Evolutionary conservation across 495 filamentous ascomycete genomes (phyloP).

Genomic region (Penicillium dipodomyicola): DNA sequence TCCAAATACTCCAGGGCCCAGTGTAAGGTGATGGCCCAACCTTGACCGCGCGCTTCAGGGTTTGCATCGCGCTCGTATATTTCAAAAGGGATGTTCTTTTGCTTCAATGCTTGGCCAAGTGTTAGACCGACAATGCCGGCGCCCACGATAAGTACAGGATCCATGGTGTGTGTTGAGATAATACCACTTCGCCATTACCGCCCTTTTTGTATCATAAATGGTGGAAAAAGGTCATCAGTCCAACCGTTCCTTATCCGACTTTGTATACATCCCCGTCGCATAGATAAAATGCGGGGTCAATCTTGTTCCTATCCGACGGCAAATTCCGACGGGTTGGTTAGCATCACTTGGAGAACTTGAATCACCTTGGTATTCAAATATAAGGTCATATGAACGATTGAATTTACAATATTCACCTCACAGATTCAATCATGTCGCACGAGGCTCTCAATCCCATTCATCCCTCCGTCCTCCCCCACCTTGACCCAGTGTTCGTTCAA

Average conservation of each 20-base stretch:
- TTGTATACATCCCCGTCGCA: slow-evolving; percentile 26
- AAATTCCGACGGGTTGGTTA: slow-evolving; percentile 19
- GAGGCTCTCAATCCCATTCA: slow-evolving; percentile 35
- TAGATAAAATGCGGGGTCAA: slow-evolving; percentile 31
- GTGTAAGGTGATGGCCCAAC: slow-evolving; percentile 61
- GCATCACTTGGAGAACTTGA: background rate
- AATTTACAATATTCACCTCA: too few species aligned
- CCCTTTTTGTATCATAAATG: slow-evolving; percentile 11
- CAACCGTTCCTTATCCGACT: background rate
- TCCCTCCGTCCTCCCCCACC: slow-evolving; percentile 25
- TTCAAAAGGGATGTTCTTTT: slow-evolving; percentile 41
- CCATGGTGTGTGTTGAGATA: slow-evolving; percentile 12
- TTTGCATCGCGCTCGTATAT: slow-evolving; percentile 55
- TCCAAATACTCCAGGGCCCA: slow-evolving; percentile 53
- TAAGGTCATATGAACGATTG: background rate
- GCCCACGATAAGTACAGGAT: slow-evolving; percentile 52
- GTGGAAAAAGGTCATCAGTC: too few species aligned
- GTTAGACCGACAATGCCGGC: slow-evolving; percentile 57
- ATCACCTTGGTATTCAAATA: background rate
- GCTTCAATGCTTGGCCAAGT: slow-evolving; percentile 54
- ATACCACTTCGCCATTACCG: slow-evolving; percentile 3
- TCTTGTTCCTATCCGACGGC: slow-evolving; percentile 18
- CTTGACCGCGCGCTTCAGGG: slow-evolving; percentile 42
- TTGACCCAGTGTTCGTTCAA: slow-evolving; percentile 30
- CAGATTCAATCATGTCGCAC: slow-evolving; percentile 19